phyloP scores from a whole-genome alignment of 148 eudicot genomes.

The Chenopodium formosanum region DNA sequence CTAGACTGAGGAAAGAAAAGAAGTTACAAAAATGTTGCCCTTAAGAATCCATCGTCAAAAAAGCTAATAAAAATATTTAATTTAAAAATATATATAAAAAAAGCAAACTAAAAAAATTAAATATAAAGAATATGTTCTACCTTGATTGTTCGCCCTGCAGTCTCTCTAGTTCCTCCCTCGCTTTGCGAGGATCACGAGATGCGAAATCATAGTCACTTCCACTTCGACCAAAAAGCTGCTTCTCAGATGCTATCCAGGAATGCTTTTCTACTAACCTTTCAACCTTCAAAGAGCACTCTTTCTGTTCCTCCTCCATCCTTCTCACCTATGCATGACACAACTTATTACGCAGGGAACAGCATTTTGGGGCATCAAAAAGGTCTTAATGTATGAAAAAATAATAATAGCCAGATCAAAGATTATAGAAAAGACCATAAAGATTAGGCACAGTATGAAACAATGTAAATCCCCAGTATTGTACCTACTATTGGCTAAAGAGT shows the following conservation, averaged over 20 bases:
- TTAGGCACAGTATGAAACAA: not conserved
- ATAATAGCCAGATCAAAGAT: not conserved
- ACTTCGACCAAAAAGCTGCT: constrained; percentile 84
- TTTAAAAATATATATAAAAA: too few relatives aligned
- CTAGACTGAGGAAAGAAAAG: constrained; percentile 49
- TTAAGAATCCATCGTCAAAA: not conserved
- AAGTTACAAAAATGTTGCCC: not conserved
- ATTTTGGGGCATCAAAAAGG: not conserved
- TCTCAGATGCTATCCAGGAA: constrained; percentile 94
- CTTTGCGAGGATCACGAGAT: constrained; percentile 72
- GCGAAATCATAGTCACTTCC: constrained; percentile 91
- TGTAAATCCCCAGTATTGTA: not conserved
- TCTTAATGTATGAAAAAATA: not conserved
- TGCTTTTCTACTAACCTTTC: constrained; percentile 80
- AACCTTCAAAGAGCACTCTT: constrained; percentile 74
- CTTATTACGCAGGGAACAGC: not conserved
- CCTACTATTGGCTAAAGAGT: not conserved
- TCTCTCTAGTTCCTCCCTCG: constrained; percentile 63
- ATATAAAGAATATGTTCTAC: constrained; percentile 23
- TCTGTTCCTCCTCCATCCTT: constrained; percentile 89
- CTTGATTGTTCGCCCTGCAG: constrained; percentile 82
- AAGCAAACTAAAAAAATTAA: not conserved
- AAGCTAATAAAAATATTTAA: not conserved
- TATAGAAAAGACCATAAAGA: not conserved
- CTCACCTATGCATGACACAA: constrained; percentile 50